Evolutionary conservation across 208 protist genomes (phyloP).

Genomic region (Leishmania mexicana): DNA sequence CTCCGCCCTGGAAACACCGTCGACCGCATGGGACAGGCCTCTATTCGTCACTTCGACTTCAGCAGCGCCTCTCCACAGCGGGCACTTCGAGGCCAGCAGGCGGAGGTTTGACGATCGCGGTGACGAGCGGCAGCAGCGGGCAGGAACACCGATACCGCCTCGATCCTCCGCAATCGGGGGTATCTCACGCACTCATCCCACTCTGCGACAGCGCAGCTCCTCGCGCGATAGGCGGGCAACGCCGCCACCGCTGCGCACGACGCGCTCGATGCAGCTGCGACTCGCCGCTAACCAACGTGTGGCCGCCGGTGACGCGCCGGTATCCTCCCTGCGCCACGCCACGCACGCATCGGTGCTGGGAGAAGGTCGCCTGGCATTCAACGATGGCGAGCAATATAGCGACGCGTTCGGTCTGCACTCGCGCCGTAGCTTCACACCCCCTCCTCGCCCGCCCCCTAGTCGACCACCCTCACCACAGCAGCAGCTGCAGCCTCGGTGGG

Average conservation of each 20-base stretch:
- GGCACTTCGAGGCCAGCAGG: neutral
- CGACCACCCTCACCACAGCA: neutral
- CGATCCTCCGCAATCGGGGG: neutral
- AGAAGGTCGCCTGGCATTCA: neutral
- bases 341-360: neutral
- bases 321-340: constrained; percentile 12
- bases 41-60: neutral
- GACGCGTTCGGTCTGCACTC: neutral
- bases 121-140: neutral
- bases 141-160: neutral
- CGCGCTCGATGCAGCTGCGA: constrained; percentile 15
- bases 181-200: neutral
- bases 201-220: neutral
- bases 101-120: neutral
- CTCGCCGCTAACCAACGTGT: constrained; percentile 11
- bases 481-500: neutral
- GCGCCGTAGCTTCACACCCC: neutral
- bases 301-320: constrained; percentile 13
- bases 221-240: neutral
- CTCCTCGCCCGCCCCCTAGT: neutral
- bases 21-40: neutral
- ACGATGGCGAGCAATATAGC: neutral
- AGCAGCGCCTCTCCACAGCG: neutral
- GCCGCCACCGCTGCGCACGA: constrained; percentile 3
- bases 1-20: neutral